Evolutionary conservation across 2,329 filamentous ascomycete genomes (phyloP).

Genomic region (Alternaria viburni): DNA sequence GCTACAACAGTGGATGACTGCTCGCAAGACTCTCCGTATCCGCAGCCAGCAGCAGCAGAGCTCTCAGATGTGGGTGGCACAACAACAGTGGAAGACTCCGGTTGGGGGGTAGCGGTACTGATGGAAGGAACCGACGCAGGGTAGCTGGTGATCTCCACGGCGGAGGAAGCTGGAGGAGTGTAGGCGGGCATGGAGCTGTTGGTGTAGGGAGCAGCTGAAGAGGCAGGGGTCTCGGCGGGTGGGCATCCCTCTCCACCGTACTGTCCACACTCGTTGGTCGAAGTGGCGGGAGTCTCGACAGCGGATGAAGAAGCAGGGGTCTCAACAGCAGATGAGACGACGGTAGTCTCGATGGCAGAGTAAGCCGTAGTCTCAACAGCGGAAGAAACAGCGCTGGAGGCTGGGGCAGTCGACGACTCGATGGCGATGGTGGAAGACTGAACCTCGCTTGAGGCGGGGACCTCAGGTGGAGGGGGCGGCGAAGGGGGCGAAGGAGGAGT

Average conservation of each 20-base stretch:
- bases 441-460: conserved; percentile 15
- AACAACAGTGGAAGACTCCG: conserved; percentile 9
- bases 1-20: conserved; percentile 14
- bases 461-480: conserved; percentile 10
- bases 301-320: conserved; percentile 12
- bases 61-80: conserved; percentile 7
- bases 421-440: conserved; percentile 7
- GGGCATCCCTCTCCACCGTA: conserved; percentile 1
- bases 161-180: conserved; percentile 7
- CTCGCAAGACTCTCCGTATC: conserved; percentile 25
- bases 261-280: conserved; percentile 7
- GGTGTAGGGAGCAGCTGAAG: conserved; percentile 16
- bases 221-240: conserved; percentile 6
- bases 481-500: conserved; percentile 20
- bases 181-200: conserved; percentile 26
- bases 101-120: conserved; percentile 11
- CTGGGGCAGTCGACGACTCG: conserved; percentile 4
- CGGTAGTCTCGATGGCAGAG: background rate
- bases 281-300: conserved; percentile 8
- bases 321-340: background rate
- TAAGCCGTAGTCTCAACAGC: background rate
- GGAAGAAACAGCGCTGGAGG: conserved; percentile 1
- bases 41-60: conserved; percentile 11
- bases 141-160: background rate
- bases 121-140: conserved; percentile 1